Evolutionary conservation across 352 stramenopile species (phyloP), one percentile per base, ranked within the genome.

Genomic region (Aphanomyces stellatus): DNA sequence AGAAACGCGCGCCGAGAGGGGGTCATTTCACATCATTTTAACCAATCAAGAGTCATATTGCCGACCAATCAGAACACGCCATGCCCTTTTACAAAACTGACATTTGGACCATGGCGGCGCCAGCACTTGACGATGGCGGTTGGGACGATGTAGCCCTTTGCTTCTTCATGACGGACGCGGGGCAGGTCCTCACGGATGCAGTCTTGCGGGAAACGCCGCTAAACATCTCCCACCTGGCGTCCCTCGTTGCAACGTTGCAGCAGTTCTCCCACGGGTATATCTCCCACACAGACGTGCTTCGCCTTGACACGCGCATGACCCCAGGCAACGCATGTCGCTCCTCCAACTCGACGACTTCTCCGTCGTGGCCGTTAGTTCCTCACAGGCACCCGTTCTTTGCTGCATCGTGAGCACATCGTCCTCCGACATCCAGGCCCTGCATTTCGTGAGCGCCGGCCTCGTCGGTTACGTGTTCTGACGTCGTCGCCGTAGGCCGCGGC

Each of bases 201-300:
- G 25, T 17, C n/a, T 10, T 42, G 17, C 41, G 28, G 19, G 40
- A 40, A 2, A 41, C 27, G 5, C 8, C n/a, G 22, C 19, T 67
- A 13, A 41, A 24, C 22, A 6, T 19, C 19, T 13, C 60, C 5
- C 60, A 59, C 3, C 25, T 67, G 2, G 60, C n/a, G 10, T 67
- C 60, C 17, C 60, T 67, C 30, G 60, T 57, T 11, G 60, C 60
- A 19, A 67, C 60, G 22, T 33, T 67, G 10, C 60, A 67, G 42
- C 60, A 67, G 34, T 67, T 67, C 37, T 59, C 40, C 10, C 60
- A 59, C 22, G 60, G 60, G 60, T 67, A 46, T 11, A 24, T 30
- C n/a, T 48, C 25, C 17, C 22, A 3, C 1, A 37, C 28, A 10
- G 4, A 53, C 24, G 27, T 10, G 19, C 25, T 30, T 25, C 30